Conservation (phyloP, 1,284 basidiomycete genomes). For the Trichosporon ovoides region DNA sequence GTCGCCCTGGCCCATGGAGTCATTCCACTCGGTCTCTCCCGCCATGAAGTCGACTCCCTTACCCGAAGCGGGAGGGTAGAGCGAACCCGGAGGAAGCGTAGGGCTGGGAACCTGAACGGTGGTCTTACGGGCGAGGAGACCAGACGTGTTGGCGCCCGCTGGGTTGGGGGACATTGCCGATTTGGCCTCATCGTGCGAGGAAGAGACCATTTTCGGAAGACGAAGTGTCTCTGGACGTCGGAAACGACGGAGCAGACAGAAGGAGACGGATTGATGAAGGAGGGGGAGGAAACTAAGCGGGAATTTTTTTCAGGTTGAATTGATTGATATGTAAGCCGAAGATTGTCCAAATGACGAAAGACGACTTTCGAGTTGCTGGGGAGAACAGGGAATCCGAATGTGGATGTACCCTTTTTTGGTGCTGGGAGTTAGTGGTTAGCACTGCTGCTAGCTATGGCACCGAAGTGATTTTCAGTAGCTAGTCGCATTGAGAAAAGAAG, state of each 20-base stretch:
- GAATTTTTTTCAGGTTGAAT: background rate
- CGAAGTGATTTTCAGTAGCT: background rate
- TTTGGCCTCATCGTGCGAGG: conserved; percentile 15
- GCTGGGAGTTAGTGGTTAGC: background rate
- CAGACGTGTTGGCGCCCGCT: conserved; percentile 10
- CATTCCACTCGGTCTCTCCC: conserved; percentile 38
- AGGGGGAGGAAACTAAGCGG: background rate
- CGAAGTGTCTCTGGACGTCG: background rate
- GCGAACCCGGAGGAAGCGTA: conserved; percentile 29
- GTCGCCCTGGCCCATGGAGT: conserved; percentile 43
- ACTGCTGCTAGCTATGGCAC: conserved; percentile 3
- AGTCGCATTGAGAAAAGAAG: conserved; percentile 14
- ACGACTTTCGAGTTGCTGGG: background rate
- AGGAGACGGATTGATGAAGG: background rate
- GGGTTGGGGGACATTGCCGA: conserved; percentile 4
- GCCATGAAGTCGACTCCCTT: conserved; percentile 45
- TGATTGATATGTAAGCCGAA: conserved; percentile 3
- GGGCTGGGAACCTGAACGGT: conserved; percentile 5
- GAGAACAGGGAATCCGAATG: no score
- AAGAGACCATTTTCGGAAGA: conserved; percentile 15
- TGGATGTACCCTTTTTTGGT: background rate
- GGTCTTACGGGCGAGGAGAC: conserved; percentile 22
- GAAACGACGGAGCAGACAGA: background rate
- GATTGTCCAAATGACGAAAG: background rate
- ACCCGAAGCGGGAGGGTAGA: conserved; percentile 46